Evolutionary conservation across 1,284 basidiomycete genomes (phyloP).

Genomic region (Coniferiporia sulphurascens): DNA sequence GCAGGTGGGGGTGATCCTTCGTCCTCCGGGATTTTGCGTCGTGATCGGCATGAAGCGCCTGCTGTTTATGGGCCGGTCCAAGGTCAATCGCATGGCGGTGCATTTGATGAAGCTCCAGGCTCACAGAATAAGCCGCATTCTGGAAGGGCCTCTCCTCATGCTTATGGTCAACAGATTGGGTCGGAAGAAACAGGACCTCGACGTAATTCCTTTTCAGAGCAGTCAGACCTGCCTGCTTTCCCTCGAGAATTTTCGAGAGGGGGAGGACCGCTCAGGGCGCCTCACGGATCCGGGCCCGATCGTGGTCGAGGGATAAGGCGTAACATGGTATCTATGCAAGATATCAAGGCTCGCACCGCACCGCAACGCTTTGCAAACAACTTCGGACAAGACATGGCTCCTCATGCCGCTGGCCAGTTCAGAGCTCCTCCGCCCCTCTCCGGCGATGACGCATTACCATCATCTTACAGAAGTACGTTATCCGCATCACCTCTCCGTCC

Average conservation of each 20-base stretch:
- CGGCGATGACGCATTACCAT: neutral
- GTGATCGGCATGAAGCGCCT: conserved; percentile 1
- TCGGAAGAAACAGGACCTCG: neutral
- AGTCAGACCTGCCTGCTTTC: neutral
- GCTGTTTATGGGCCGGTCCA: neutral
- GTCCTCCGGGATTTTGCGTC: neutral
- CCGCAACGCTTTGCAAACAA: neutral
- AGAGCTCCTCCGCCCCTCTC: neutral
- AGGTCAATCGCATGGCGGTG: neutral
- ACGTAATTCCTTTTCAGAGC: neutral
- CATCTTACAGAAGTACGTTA: conserved; percentile 19
- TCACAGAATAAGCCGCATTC: neutral
- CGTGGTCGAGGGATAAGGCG: conserved; percentile 5
- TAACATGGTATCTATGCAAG: conserved; percentile 4
- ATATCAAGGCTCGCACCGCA: neutral
- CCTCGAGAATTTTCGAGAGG: neutral
- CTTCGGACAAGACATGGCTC: neutral
- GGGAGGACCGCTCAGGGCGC: neutral
- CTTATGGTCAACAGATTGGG: neutral
- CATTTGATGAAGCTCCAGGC: neutral
- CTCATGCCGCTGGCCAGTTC: neutral
- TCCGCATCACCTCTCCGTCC: conserved; percentile 14
- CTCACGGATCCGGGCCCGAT: conserved; percentile 1
- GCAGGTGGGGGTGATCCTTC: neutral
- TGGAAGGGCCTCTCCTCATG: neutral